A percentile compares a stretch with the other conserved stretches of the same genome.
Conservation (phyloP, 23 red algal species). For the Cyanidium caldarium region DNA sequence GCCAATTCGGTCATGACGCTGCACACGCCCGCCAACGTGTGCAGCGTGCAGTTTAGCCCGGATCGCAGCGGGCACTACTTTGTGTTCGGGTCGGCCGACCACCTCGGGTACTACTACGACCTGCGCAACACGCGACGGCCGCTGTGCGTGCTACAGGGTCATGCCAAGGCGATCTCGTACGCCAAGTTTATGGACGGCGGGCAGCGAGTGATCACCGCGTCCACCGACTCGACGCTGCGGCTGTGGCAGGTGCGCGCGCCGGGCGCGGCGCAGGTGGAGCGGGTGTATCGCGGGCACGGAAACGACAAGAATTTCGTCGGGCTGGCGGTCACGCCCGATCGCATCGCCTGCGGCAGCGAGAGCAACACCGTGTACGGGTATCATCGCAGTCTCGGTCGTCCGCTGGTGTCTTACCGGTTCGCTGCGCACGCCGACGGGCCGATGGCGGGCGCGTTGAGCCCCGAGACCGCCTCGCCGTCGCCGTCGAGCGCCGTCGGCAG, state of each 20-base stretch:
- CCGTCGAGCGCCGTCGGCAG: background rate
- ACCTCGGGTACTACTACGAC: slow-evolving; percentile 70
- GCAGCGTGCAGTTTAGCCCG: slow-evolving; percentile 83
- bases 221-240: slow-evolving; percentile 47
- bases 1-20: slow-evolving; percentile 41
- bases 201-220: slow-evolving; percentile 47
- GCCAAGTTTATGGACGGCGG: slow-evolving; percentile 41
- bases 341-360: slow-evolving; percentile 89
- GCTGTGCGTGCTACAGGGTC: slow-evolving; percentile 47
- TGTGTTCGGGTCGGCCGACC: slow-evolving; percentile 67
- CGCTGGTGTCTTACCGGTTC: slow-evolving; percentile 42
- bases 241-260: slow-evolving; percentile 39
- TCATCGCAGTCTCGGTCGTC: slow-evolving; percentile 50
- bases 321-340: slow-evolving; percentile 50
- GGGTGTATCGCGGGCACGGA: slow-evolving; percentile 61
- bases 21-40: slow-evolving; percentile 89
- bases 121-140: slow-evolving; percentile 36
- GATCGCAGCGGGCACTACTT: slow-evolving; percentile 17
- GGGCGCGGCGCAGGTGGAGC: background rate
- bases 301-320: slow-evolving; percentile 98
- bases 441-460: slow-evolving; percentile 34
- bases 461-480: background rate
- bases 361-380: slow-evolving; percentile 78
- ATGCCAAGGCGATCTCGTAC: slow-evolving; percentile 69
- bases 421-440: slow-evolving; percentile 32